phyloP scores from a whole-genome alignment of 202 grass and related monocot species.

The Schoenoplectus triqueter region DNA sequence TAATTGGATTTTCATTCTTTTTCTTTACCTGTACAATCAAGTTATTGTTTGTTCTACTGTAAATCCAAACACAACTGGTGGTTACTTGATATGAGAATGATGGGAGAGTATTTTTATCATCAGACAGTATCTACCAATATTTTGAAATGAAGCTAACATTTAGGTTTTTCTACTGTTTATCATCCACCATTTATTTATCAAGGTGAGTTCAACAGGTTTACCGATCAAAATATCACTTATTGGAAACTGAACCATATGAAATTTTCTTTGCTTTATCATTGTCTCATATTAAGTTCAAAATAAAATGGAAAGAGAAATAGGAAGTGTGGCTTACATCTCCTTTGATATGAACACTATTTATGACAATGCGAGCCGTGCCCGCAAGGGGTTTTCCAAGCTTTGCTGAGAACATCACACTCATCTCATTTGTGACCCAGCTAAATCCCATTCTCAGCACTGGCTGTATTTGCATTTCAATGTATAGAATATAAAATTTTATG shows the following conservation, averaged over 20 bases:
- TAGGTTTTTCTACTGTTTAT: not conserved
- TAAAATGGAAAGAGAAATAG: conserved; percentile 41
- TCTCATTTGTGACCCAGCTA: conserved; percentile 90
- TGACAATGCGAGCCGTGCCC: conserved; percentile 77
- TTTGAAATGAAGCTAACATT: not conserved
- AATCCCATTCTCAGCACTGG: conserved; percentile 87
- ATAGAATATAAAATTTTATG: not conserved
- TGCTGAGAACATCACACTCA: conserved; percentile 92
- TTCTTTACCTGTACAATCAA: not conserved
- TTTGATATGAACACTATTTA: conserved; percentile 95
- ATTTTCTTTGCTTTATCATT: not conserved
- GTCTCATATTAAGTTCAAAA: conserved; percentile 29
- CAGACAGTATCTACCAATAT: not conserved
- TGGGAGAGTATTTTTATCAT: not conserved
- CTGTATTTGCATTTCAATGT: conserved; percentile 48
- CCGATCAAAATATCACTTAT: conserved; percentile 4
- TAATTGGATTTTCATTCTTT: not conserved
- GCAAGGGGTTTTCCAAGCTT: conserved; percentile 80
- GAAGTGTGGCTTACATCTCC: conserved; percentile 67
- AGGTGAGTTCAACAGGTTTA: conserved; percentile 2
- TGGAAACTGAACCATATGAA: conserved; percentile 6
- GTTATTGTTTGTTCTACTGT: not conserved
- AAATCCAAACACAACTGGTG: not conserved
- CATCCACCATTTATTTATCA: conserved; percentile 1
- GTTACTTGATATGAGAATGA: not conserved